phyloP scores from a whole-genome alignment of 176 grass and related monocot genomes.

The Oryza nivara region DNA sequence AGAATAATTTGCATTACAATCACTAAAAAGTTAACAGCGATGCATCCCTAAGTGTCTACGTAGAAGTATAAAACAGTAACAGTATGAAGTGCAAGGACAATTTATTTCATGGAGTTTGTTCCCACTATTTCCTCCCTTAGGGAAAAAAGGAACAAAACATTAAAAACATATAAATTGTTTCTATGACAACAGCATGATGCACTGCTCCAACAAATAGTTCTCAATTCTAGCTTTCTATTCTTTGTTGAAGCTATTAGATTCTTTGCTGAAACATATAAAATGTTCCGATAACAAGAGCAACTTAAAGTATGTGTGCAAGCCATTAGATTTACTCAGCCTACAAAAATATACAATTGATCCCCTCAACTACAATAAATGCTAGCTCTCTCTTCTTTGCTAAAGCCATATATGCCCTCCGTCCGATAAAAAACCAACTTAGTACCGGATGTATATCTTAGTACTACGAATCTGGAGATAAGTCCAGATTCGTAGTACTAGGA shows the following conservation, averaged over 20 bases:
- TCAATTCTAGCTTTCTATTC: background rate
- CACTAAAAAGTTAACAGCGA: background rate
- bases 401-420: background rate
- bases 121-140: background rate
- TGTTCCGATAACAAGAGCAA: background rate
- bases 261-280: background rate
- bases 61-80: background rate
- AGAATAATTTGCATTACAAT: constrained; percentile 18
- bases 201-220: background rate
- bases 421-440: too few relatives aligned
- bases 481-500: too few relatives aligned
- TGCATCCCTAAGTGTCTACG: background rate
- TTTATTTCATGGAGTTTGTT: background rate
- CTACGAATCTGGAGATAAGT: too few relatives aligned
- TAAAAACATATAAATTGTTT: background rate
- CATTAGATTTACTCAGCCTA: background rate
- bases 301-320: background rate
- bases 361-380: background rate
- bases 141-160: background rate
- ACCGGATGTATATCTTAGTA: too few relatives aligned
- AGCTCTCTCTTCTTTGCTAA: background rate
- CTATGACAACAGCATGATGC: background rate
- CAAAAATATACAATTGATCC: background rate
- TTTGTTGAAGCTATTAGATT: too few relatives aligned
- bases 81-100: constrained; percentile 13